Evolutionary conservation across 305 asterid genomes (phyloP), one percentile per base, ranked within the genome.

Genomic region (Fraxinus velutina): DNA sequence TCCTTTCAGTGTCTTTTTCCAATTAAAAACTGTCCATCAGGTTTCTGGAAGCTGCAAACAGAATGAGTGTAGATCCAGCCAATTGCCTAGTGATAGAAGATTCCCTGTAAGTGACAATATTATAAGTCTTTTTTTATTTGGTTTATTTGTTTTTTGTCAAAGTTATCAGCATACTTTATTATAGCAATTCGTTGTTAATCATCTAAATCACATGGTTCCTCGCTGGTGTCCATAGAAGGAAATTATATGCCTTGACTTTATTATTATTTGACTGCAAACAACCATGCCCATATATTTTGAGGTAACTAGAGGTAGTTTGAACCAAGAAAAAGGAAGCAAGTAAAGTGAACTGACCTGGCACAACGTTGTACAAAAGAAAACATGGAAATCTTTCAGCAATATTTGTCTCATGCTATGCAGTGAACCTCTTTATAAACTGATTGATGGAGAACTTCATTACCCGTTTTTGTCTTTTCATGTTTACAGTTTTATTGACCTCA

Each of bases 81-180:
- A 72, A 88, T 79, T 92, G 99, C 86, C 97, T 95, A 39, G 99
- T 95, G 82, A 92, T 95, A n/a, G 99, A 93, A 85, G 98, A 95
- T 84, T 95, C 98, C 50, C 64, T 90, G 99, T 95, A 84, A 90
- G 98, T 84, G 19, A 33, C 29, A 77, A 33, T 79, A 22, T 27
- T 6, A 5, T 32, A 77, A 30, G 73, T 81, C 73, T 60, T 66
- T 1, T 19, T 68, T 68, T 30, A 2, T 68, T 30, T 30, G 42
- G 33, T 68, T 30, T 68, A 27, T 68, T 6, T 68, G 19, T 68
- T 30, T 30, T 24, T 4, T 34, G 8, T 13, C 19, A 5, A 70
- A 10, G 42, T 15, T 29, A 34, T 30, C 42, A 13, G 21, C 42
- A 15, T 5, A 29, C 32, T 29, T 29, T 70, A 29, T 34, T 70